These are phyloP conservation scores for Exophiala calicioides DNA, from an alignment of 2,329 filamentous ascomycete species.

Conservation along the genomic window DNA sequence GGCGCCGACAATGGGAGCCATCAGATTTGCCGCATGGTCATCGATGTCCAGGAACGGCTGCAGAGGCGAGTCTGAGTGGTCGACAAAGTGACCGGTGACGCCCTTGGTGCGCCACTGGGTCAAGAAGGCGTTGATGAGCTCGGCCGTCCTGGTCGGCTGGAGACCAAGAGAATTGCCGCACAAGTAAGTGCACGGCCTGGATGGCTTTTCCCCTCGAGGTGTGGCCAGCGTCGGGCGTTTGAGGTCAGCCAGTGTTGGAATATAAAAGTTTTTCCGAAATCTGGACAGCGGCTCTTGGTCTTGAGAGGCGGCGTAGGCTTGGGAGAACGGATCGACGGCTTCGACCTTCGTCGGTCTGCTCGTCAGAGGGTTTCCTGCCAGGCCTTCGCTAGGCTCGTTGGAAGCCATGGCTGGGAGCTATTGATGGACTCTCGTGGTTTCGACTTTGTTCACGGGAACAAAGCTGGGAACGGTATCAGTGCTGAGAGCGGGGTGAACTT, in stretches of 20 bases:
- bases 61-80: constrained; percentile 67
- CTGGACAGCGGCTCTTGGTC: constrained; percentile 64
- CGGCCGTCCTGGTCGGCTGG: constrained; percentile 69
- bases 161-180: constrained; percentile 88
- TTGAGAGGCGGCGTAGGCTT: constrained; percentile 49
- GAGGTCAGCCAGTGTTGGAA: constrained; percentile 73
- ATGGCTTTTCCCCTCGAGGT: constrained; percentile 37
- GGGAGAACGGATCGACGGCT: constrained; percentile 27
- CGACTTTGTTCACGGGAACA: too few species aligned
- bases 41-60: constrained; percentile 77
- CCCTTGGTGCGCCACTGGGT: constrained; percentile 82
- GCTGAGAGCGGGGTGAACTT: too few species aligned
- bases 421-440: too few species aligned
- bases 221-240: constrained; percentile 60
- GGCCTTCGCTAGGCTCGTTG: too few species aligned
- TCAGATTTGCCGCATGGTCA: constrained; percentile 68
- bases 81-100: constrained; percentile 78
- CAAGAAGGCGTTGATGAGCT: constrained; percentile 70
- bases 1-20: constrained; percentile 74
- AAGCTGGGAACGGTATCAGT: too few species aligned
- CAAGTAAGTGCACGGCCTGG: constrained; percentile 66
- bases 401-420: too few species aligned
- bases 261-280: constrained; percentile 71
- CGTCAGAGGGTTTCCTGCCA: too few species aligned
- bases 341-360: not conserved